Base-by-base conservation (phyloP, 176 grass and related monocot genomes). In the Carex parvula region DNA sequence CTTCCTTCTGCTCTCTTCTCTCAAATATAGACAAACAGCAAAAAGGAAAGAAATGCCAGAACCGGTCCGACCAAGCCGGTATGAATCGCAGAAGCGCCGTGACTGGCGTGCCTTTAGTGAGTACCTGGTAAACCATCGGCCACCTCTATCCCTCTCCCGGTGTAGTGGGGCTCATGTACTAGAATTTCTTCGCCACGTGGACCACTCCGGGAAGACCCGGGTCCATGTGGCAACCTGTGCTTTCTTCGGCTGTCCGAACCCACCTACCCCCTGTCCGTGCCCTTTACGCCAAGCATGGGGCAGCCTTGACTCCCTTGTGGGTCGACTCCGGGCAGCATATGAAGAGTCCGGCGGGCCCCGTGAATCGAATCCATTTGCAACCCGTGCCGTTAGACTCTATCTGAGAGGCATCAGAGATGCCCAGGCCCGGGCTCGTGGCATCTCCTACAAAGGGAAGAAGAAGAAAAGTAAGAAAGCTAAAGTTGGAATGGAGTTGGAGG, bases 121-220 rank as follows among this genome's bases (percentile, higher is more conserved):
- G 13, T 93, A 93, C 80, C 88, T 93, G 3, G 14, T 50, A 3
- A 85, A 82, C 62, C 91, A 93, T 84, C 87, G 87, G 5, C 91
- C 91, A 48, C 89, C 91, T 67, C 91, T 93, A 4, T 57, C 67
- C 82, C 89, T 91, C 26, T 67, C 60, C 4, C 84, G 84, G 30
- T 93, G 91, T 87, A 91, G 89, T 64, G 91, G 91, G 2, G 91
- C 91, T 0, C 89, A 93, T 67, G 91, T 93, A 42, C 84, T 97
- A 50, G 94, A 97, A 64, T 97, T 97, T 89, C 91, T 97, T 59
- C 89, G 80, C 62, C 93, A 97, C 83, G 88, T 97, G 66, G 94
- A 97, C 80, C 91, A 88, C 83, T 97, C 93, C 82, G 94, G 94
- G 39, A 97, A 97, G 82, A 97, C 94, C 60, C 89, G 91, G 84